Conservation (phyloP, 176 grass and related monocot species). For the Triticum urartu region DNA sequence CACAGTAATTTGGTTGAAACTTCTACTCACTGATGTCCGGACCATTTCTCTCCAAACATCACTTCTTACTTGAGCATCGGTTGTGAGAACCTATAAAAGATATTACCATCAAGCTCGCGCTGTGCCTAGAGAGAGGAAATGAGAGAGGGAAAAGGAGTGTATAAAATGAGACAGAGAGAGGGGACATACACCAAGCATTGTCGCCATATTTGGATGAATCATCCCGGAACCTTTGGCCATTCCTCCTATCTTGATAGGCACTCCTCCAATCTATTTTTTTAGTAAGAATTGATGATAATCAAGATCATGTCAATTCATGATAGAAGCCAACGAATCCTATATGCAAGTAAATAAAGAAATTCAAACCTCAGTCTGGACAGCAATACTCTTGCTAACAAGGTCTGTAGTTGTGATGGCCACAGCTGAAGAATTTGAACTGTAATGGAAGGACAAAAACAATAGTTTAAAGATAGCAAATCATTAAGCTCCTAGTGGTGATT, state of each 20-base stretch:
- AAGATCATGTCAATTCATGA: conserved; percentile 4
- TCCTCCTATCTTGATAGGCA: conserved; percentile 85
- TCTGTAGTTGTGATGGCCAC: conserved; percentile 98
- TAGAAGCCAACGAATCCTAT: neutral
- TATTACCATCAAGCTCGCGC: conserved; percentile 10
- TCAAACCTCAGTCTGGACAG: conserved; percentile 83
- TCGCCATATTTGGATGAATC: conserved; percentile 99
- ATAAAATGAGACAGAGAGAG: conserved; percentile 9
- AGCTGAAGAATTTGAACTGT: conserved; percentile 77
- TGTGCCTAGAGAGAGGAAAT: neutral
- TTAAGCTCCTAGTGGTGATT: neutral
- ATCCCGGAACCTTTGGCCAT: conserved; percentile 99
- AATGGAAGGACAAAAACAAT: neutral
- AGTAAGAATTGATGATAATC: conserved; percentile 21
- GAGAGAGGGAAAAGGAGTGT: neutral
- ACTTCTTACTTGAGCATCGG: conserved; percentile 76
- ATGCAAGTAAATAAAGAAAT: conserved; percentile 23
- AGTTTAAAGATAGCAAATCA: neutral
- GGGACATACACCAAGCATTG: conserved; percentile 83
- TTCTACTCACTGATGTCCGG: conserved; percentile 71
- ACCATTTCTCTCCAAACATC: conserved; percentile 94
- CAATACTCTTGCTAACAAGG: conserved; percentile 97
- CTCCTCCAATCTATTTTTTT: conserved; percentile 76
- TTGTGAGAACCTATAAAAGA: conserved; percentile 84
- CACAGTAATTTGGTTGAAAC: conserved; percentile 99